Evolutionary conservation across 2,329 filamentous ascomycete species (phyloP).

Genomic region (Diplodia intermedia): DNA sequence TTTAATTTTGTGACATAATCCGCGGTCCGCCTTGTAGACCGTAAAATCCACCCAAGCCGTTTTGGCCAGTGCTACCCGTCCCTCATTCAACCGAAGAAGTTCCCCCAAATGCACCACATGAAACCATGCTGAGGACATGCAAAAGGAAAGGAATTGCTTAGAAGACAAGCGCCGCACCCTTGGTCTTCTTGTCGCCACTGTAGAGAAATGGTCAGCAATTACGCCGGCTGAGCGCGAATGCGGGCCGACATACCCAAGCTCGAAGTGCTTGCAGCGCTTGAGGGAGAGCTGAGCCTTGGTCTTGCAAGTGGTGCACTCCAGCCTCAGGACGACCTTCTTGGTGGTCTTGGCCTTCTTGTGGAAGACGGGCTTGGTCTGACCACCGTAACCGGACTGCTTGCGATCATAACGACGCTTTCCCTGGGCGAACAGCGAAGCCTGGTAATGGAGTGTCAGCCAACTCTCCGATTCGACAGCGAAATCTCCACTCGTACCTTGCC

Average conservation of each 20-base stretch:
- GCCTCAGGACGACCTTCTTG: slow-evolving; percentile 98
- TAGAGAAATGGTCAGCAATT: slow-evolving; percentile 36
- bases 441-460: too few relatives aligned
- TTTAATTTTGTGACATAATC: slow-evolving; percentile 33
- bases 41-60: slow-evolving; percentile 12
- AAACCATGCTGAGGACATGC: slow-evolving; percentile 45
- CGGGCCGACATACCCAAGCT: slow-evolving; percentile 80
- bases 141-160: slow-evolving; percentile 68
- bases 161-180: slow-evolving; percentile 99
- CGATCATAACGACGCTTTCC: slow-evolving; percentile 95
- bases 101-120: slow-evolving; percentile 33
- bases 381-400: slow-evolving; percentile 99
- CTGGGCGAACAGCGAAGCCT: slow-evolving; percentile 94
- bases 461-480: neutral
- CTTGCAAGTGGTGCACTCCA: slow-evolving; percentile 98
- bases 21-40: slow-evolving; percentile 25
- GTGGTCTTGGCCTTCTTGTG: slow-evolving; percentile 99
- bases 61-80: slow-evolving; percentile 27
- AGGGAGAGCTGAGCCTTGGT: slow-evolving; percentile 96
- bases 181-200: slow-evolving; percentile 99
- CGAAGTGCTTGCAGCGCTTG: slow-evolving; percentile 99
- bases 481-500: slow-evolving; percentile 71
- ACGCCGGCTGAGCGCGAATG: neutral
- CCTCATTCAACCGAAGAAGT: slow-evolving; percentile 31
- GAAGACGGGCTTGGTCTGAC: slow-evolving; percentile 99